Base-by-base conservation (phyloP, 768 basidiomycete species). In the Auricularia sp. region DNA sequence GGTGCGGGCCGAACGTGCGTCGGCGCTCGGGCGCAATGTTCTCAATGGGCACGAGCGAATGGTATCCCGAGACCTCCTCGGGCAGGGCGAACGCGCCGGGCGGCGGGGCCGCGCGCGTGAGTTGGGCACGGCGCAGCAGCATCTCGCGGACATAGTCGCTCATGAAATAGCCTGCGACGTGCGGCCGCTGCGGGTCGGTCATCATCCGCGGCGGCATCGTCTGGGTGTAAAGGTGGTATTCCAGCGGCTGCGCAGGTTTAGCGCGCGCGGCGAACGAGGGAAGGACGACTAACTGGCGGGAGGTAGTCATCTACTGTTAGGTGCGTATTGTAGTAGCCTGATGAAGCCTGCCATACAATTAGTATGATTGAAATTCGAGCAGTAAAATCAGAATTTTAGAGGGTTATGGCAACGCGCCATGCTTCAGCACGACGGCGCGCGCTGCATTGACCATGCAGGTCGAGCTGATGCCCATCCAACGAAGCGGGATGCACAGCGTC, bases 161-260 rank as follows among this genome's bases (percentile, higher is more conserved):
- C 60, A 97, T 81, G 76, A 96, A 98, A 71, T 95, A 93, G 23
- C 76, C 72, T 67, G 62, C 66, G 70, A 36, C 36, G 75, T 77
- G 70, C 79, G 69, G 67, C 70, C 67, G 43, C 73, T 61, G 7
- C 18, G 81, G 72, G 69, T 81, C 70, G 72, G 88, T 78, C 64
- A 79, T 70, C 67, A 59, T 23, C 11, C 56, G 56, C 29, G 83
- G 75, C 54, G 88, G 78, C 70, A 88, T 78, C 69, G 83, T 82
- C 2, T 84, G 83, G 3, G 90, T 87, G 77, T 99, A 99, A 36
- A 98, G 81, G 68, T 98, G 93, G 71, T 99, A 93, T 71, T 97
- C 86, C 58, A 98, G 82, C 92, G 96, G 71, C 53, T 34, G 47
- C 18, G 47, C 47, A 29, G 29, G 29, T 29, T 29, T 29, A 29